These are phyloP conservation scores for Lojkania enalia DNA, from an alignment of 2,329 filamentous ascomycete species.

Conservation along the genomic window DNA sequence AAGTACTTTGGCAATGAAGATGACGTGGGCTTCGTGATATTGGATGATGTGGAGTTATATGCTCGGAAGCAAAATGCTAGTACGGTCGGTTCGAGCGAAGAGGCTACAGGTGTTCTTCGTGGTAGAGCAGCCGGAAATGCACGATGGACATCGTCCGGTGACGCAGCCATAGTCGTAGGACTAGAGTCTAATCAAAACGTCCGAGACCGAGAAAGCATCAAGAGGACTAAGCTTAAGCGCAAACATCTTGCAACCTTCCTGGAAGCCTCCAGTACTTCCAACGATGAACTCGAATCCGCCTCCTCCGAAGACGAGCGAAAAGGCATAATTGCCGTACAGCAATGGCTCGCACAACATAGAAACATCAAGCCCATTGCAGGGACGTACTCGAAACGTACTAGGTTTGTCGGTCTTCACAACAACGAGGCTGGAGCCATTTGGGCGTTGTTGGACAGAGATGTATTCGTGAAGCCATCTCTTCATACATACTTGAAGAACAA, in stretches of 20 bases:
- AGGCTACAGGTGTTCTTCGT: conserved; percentile 31
- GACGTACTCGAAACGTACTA: conserved; percentile 50
- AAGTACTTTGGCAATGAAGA: conserved; percentile 37
- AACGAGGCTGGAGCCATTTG: conserved; percentile 48
- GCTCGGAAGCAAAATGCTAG: conserved; percentile 50
- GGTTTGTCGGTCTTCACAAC: conserved; percentile 54
- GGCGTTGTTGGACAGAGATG: conserved; percentile 53
- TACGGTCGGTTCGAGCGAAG: conserved; percentile 48
- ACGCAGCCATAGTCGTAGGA: conserved; percentile 35
- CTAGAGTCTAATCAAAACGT: conserved; percentile 11
- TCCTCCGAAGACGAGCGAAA: conserved; percentile 18
- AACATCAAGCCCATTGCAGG: conserved; percentile 53
- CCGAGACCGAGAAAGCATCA: conserved; percentile 18
- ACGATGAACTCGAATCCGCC: conserved; percentile 16
- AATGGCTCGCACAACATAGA: conserved; percentile 51
- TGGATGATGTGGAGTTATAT: conserved; percentile 54
- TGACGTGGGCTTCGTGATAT: conserved; percentile 48
- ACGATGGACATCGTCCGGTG: conserved; percentile 40
- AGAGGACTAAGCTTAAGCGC: conserved; percentile 43
- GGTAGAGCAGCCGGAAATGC: conserved; percentile 39
- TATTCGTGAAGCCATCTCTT: conserved; percentile 46
- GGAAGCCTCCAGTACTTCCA: conserved; percentile 27
- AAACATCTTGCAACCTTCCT: conserved; percentile 49
- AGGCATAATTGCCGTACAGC: conserved; percentile 34
- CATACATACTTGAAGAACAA: conserved; percentile 31